Conservation (phyloP, 352 stramenopile genomes). For the Aphanomyces cochlioides region DNA sequence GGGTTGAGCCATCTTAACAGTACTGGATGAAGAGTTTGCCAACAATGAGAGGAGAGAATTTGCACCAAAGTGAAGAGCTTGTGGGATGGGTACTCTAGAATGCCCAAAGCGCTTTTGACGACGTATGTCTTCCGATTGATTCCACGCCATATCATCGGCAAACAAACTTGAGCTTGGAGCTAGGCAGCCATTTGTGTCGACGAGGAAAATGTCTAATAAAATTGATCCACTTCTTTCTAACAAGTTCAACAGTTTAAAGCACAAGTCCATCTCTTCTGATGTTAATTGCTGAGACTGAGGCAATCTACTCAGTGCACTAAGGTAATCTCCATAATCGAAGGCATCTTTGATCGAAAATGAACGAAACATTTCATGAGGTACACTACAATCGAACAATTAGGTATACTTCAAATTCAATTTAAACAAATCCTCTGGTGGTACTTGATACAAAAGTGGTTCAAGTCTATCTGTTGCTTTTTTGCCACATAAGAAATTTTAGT, state of each 20-base stretch:
- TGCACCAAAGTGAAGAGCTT: constrained; percentile 52
- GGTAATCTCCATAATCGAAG: constrained; percentile 54
- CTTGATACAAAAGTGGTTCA: constrained; percentile 63
- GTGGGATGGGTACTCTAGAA: constrained; percentile 40
- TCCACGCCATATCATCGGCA: constrained; percentile 78
- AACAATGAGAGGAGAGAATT: constrained; percentile 59
- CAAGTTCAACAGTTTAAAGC: neutral
- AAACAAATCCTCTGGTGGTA: constrained; percentile 47
- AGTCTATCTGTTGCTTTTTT: constrained; percentile 38
- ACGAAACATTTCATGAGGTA: constrained; percentile 52
- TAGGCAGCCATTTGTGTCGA: constrained; percentile 1
- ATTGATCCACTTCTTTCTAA: neutral
- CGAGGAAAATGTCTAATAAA: neutral
- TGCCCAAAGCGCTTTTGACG: constrained; percentile 52
- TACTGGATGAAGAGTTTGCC: constrained; percentile 56
- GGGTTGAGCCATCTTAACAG: constrained; percentile 45
- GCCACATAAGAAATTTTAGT: constrained; percentile 51
- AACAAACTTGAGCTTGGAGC: constrained; percentile 40
- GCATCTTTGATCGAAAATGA: constrained; percentile 51
- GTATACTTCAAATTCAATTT: neutral
- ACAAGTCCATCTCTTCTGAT: neutral
- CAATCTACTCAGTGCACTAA: constrained; percentile 48
- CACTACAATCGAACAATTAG: neutral
- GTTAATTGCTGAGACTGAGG: constrained; percentile 36
- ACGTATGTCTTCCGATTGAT: constrained; percentile 53